Conservation (phyloP, 1,284 basidiomycete genomes). For the Ganoderma leucocontextum region DNA sequence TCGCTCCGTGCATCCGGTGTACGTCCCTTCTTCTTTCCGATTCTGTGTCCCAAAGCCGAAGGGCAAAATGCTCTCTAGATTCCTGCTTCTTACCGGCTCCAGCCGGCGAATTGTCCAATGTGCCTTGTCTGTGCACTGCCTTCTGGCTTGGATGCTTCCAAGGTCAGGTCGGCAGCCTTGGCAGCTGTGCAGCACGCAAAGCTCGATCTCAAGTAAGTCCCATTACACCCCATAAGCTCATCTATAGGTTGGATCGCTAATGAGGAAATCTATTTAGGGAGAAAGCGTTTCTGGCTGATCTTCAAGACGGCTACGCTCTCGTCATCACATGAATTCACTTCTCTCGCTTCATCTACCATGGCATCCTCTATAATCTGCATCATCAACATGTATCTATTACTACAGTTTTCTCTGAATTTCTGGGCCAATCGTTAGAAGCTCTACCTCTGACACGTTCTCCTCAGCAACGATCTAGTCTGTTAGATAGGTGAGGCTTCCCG, state of each 20-base stretch:
- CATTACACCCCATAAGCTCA: not conserved
- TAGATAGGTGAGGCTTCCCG: not conserved
- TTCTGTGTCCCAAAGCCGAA: not conserved
- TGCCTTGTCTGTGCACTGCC: conserved; percentile 63
- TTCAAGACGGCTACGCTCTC: conserved; percentile 61
- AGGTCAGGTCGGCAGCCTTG: conserved; percentile 51
- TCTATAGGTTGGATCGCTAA: conserved; percentile 15
- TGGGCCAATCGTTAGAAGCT: conserved; percentile 21
- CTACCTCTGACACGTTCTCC: not conserved
- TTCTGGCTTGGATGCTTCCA: conserved; percentile 50
- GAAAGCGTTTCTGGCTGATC: conserved; percentile 58
- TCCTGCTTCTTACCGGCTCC: conserved; percentile 64
- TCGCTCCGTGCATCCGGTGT: conserved; percentile 70
- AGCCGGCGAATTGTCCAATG: conserved; percentile 66
- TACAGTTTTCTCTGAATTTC: conserved; percentile 28
- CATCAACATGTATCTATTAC: conserved; percentile 33
- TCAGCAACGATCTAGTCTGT: not conserved
- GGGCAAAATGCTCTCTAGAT: conserved; percentile 48
- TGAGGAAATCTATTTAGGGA: conserved; percentile 45
- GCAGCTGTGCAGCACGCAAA: conserved; percentile 56
- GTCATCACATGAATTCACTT: conserved; percentile 55
- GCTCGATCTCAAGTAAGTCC: conserved; percentile 54
- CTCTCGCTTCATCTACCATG: conserved; percentile 11
- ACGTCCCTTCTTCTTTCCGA: conserved; percentile 21
- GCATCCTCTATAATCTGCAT: conserved; percentile 20